Evolutionary conservation across 495 filamentous ascomycete species (phyloP).

Genomic region (Xylaria venustula): DNA sequence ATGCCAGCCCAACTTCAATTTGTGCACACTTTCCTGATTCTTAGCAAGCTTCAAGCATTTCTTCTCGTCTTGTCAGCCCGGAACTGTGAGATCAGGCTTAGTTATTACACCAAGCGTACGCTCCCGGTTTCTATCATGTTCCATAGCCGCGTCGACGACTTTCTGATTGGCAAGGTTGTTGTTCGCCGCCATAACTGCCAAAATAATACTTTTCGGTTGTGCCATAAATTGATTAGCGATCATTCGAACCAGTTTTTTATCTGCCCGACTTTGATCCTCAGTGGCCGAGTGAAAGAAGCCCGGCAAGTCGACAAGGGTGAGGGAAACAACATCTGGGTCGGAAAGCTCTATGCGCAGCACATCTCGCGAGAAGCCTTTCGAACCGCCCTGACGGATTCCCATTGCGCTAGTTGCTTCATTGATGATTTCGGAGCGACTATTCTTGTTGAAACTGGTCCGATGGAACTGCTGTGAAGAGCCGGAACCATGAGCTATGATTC

Average conservation of each 20-base stretch:
- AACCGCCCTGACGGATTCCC: conserved; percentile 34
- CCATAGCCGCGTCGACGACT: conserved; percentile 41
- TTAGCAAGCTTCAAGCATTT: conserved; percentile 16
- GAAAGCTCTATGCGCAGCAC: conserved; percentile 61
- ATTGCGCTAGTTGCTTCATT: conserved; percentile 50
- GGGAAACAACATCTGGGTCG: conserved; percentile 55
- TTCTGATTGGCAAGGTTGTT: conserved; percentile 51
- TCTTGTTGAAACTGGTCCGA: conserved; percentile 28
- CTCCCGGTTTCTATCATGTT: conserved; percentile 40
- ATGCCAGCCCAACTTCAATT: conserved; percentile 59
- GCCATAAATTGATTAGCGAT: conserved; percentile 58
- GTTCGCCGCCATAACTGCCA: conserved; percentile 57
- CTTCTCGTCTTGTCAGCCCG: conserved; percentile 6
- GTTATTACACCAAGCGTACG: conserved; percentile 49
- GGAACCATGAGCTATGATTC: conserved; percentile 28
- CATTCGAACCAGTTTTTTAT: conserved; percentile 46
- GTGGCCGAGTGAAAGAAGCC: conserved; percentile 53
- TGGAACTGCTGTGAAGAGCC: conserved; percentile 22
- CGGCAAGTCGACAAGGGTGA: conserved; percentile 65
- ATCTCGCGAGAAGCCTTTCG: conserved; percentile 55
- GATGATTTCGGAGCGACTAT: conserved; percentile 42
- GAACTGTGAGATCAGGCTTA: conserved; percentile 20
- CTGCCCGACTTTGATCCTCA: conserved; percentile 37
- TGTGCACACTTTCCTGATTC: conserved; percentile 29
- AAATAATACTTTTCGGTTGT: conserved; percentile 54